These are phyloP conservation scores for Verticillium alfalfae DNA, from an alignment of 2,329 filamentous ascomycete species.

Conservation along the genomic window DNA sequence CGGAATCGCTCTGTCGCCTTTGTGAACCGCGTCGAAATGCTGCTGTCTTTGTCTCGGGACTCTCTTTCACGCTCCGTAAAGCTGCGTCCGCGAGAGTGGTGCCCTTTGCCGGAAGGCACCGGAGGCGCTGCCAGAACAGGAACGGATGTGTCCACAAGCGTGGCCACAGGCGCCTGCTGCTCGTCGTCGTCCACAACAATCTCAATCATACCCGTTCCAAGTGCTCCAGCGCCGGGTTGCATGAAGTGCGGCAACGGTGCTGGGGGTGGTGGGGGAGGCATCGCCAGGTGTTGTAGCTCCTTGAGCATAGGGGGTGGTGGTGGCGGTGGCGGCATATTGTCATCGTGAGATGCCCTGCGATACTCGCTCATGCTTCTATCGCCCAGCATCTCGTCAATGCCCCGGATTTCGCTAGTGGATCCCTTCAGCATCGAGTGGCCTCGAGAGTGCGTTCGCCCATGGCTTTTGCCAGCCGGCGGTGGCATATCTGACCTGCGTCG, in stretches of 20 bases:
- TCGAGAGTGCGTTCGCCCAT: slow-evolving; percentile 13
- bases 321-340: slow-evolving; percentile 45
- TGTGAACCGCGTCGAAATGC: slow-evolving; percentile 47
- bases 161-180: slow-evolving; percentile 20
- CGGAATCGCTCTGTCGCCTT: slow-evolving; percentile 55
- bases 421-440: slow-evolving; percentile 27
- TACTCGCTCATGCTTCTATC: slow-evolving; percentile 12
- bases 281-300: slow-evolving; percentile 57
- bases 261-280: slow-evolving; percentile 56
- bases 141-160: slow-evolving; percentile 35
- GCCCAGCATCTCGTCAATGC: slow-evolving; percentile 41
- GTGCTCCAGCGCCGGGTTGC: slow-evolving; percentile 33
- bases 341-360: slow-evolving; percentile 44
- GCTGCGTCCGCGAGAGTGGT: slow-evolving; percentile 50
- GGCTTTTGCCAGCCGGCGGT: slow-evolving; percentile 14
- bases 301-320: slow-evolving; percentile 49
- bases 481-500: slow-evolving; percentile 18
- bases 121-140: slow-evolving; percentile 39
- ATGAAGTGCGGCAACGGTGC: slow-evolving; percentile 45
- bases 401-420: slow-evolving; percentile 30
- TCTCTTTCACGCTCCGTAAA: slow-evolving; percentile 29
- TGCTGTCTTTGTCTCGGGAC: slow-evolving; percentile 23
- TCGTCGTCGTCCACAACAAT: slow-evolving; percentile 61
- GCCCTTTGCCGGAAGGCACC: slow-evolving; percentile 34
- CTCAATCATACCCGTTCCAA: slow-evolving; percentile 54